Evolutionary conservation across 2,329 filamentous ascomycete species (phyloP).

Genomic region (Cytospora piceicola): DNA sequence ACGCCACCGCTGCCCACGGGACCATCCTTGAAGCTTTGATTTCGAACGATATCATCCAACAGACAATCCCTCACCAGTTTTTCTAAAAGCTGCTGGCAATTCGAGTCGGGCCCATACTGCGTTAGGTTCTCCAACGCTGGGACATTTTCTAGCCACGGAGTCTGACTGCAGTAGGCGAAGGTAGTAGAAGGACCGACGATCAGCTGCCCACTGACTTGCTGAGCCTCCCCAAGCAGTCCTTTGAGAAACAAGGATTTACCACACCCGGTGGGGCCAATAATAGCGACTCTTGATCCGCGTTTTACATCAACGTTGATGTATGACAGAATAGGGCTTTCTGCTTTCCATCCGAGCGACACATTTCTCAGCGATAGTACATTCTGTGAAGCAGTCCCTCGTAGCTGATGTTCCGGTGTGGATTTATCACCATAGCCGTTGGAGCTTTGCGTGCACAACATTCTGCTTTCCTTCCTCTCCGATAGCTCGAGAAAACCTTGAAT

Average conservation of each 20-base stretch:
- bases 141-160: not conserved
- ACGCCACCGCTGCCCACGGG: not conserved
- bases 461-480: not conserved
- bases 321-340: not conserved
- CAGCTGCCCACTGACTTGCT: not conserved
- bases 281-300: not conserved
- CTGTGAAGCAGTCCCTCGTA: too few species aligned
- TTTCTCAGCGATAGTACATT: not conserved
- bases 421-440: too few species aligned
- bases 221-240: not conserved
- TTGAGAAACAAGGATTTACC: not conserved
- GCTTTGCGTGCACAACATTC: too few species aligned
- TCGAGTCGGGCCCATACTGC: not conserved
- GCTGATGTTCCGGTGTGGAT: too few species aligned
- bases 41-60: too few species aligned
- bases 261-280: not conserved
- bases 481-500: not conserved
- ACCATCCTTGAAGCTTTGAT: too few species aligned
- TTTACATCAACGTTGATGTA: not conserved
- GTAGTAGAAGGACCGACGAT: not conserved
- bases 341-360: not conserved
- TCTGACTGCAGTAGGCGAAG: not conserved
- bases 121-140: not conserved
- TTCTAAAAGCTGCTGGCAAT: too few species aligned
- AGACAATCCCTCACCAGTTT: too few species aligned